Base-by-base conservation (phyloP, 768 basidiomycete species). In the Cystobasidium ongulense region DNA sequence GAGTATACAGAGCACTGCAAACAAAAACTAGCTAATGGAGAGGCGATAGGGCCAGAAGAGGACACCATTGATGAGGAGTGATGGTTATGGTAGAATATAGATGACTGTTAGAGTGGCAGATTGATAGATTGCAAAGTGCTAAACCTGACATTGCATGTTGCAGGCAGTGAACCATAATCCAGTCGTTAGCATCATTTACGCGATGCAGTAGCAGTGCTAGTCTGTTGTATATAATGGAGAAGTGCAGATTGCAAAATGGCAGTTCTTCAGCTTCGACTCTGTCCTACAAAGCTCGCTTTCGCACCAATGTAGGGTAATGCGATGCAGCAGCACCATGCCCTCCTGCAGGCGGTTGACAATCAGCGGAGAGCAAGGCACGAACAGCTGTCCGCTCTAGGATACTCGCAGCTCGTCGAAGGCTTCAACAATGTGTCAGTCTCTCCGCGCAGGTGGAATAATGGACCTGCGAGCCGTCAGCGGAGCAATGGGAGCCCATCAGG, bases 1-100 rank as follows among this genome's bases (percentile, higher is more conserved):
- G 89, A 90, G 64, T 92, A 91, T 77, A 90, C 90, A 18, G 86
- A 85, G 68, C 88, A 84, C 78, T 88, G 86, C 46, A 86, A 84
- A 79, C 81, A 81, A 35, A 23, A 72, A 41, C 25, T 52, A n/a
- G 39, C 23, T 1, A 27, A 31, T 1, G 35, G 53, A 18, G 66
- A 36, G 57, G 23, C n/a, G 11, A 43, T 62, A n/a, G 54, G 54
- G 27, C n/a, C 53, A n/a, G 46, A 67, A 25, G 65, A 52, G 15
- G 68, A 71, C 15, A 53, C 59, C 1, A 59, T 59, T 21, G 68
- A 59, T 35, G 54, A 71, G 54, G 52, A 67, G 21, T 50, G 46
- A 50, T 8, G 21, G 15, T 8, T 8, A 41, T 18, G 39, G 8
- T 18, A 41, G 39, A 41, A 41, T 41, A 17, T 7, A 7, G 39